phyloP scores from a whole-genome alignment of 2,329 filamentous ascomycete species.

The Ophiostoma himal-ulmi region DNA sequence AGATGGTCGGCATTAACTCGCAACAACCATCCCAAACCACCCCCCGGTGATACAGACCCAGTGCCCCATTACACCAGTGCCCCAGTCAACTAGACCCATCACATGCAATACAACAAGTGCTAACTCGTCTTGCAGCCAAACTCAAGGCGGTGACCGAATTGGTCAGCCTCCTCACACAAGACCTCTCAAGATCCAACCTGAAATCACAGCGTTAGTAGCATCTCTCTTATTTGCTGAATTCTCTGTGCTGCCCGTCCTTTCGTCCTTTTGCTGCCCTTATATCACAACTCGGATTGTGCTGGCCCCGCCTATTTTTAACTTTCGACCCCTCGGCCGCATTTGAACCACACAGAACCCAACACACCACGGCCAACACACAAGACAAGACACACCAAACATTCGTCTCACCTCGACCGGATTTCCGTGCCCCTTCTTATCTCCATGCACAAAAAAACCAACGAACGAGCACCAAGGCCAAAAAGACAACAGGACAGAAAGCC shows the following conservation, averaged over 20 bases:
- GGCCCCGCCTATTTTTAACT: slow-evolving; percentile 17
- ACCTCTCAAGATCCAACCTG: slow-evolving; percentile 56
- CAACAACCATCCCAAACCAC: slow-evolving; percentile 2
- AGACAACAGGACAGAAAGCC: background rate
- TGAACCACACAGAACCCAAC: background rate
- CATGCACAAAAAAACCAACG: background rate
- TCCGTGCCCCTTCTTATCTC: slow-evolving; percentile 4
- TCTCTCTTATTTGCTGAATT: background rate
- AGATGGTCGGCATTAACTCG: background rate
- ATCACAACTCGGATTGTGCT: slow-evolving; percentile 15
- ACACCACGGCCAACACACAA: slow-evolving; percentile 5
- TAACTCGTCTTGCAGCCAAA: slow-evolving; percentile 48
- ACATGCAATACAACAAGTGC: background rate
- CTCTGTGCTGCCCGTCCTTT: background rate
- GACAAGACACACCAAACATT: slow-evolving; percentile 6
- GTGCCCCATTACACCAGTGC: background rate
- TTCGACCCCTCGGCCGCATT: background rate
- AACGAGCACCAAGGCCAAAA: background rate
- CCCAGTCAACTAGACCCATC: slow-evolving; percentile 3
- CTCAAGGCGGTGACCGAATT: slow-evolving; percentile 61
- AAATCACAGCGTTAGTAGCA: slow-evolving; percentile 51
- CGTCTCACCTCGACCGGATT: slow-evolving; percentile 6
- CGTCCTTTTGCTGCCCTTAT: background rate
- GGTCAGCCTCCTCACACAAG: slow-evolving; percentile 54
- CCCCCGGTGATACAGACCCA: background rate